Conservation (phyloP, 1,139 yeast genomes). For the Yamadazyma oceani region DNA sequence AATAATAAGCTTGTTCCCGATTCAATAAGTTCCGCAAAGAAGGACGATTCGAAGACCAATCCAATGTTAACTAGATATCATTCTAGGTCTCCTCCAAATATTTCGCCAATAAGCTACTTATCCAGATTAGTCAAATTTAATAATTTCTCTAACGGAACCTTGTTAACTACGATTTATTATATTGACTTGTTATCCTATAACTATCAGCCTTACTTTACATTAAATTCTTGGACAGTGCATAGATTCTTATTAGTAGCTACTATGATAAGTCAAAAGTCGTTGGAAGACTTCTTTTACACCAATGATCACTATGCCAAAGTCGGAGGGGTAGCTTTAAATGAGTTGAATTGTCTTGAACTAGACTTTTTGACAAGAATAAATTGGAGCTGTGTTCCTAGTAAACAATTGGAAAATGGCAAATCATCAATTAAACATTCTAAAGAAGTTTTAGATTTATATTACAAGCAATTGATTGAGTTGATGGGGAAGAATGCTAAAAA, state of each 20-base stretch:
- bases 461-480: constrained; percentile 57
- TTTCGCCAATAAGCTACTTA: constrained; percentile 76
- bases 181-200: constrained; percentile 81
- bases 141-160: constrained; percentile 76
- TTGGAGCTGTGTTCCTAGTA: constrained; percentile 55
- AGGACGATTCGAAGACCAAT: constrained; percentile 14
- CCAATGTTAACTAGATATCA: constrained; percentile 77
- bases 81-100: constrained; percentile 87
- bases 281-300: constrained; percentile 93
- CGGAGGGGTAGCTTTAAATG: constrained; percentile 88
- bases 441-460: constrained; percentile 57
- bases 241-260: constrained; percentile 88
- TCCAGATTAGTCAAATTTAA: constrained; percentile 80
- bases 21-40: constrained; percentile 24
- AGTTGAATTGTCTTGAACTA: constrained; percentile 81
- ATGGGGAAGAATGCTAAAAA: constrained; percentile 47
- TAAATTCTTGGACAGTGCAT: constrained; percentile 91
- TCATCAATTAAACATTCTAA: constrained; percentile 34
- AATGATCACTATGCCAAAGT: constrained; percentile 93
- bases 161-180: constrained; percentile 80
- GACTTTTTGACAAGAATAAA: constrained; percentile 82
- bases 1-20: constrained; percentile 59
- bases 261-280: constrained; percentile 85
- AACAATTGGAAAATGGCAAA: constrained; percentile 28
- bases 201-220: constrained; percentile 72